A percentile compares a stretch with the other conserved stretches of the same genome.
phyloP scores from a whole-genome alignment of 371 early-diverging fungal species.

The Syncephalastrum monosporum region DNA sequence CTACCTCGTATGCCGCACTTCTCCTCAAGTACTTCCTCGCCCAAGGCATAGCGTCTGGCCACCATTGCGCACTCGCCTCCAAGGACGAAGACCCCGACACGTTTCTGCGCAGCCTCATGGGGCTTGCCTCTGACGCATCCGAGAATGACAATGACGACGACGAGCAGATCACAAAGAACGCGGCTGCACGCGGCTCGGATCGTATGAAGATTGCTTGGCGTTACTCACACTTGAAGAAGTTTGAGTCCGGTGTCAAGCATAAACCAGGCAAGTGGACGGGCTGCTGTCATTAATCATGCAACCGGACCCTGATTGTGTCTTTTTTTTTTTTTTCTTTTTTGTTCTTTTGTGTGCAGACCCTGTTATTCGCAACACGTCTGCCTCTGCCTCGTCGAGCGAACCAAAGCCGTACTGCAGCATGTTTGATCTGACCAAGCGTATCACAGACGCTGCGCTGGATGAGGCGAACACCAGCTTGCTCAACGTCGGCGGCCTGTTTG shows the following conservation, averaged over 20 bases:
- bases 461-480: slow-evolving; percentile 45
- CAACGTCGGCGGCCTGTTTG: slow-evolving; percentile 19
- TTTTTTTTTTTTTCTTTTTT: not conserved
- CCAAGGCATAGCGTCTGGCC: slow-evolving; percentile 80
- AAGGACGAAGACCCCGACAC: slow-evolving; percentile 64
- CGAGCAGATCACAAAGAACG: slow-evolving; percentile 22
- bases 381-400: slow-evolving; percentile 12
- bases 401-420: slow-evolving; percentile 65
- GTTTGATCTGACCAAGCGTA: slow-evolving; percentile 77
- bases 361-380: too few species aligned
- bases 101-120: slow-evolving; percentile 60
- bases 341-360: not conserved
- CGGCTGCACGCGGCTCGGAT: slow-evolving; percentile 43
- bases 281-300: not conserved
- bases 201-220: slow-evolving; percentile 92
- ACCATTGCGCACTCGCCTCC: slow-evolving; percentile 70
- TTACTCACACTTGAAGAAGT: slow-evolving; percentile 77
- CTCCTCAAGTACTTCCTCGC: slow-evolving; percentile 81
- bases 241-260: slow-evolving; percentile 48
- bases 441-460: slow-evolving; percentile 51
- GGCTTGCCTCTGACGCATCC: slow-evolving; percentile 48
- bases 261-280: slow-evolving; percentile 26
- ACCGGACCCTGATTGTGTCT: not conserved
- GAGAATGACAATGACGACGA: slow-evolving; percentile 54
- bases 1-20: slow-evolving; percentile 82